Percentiles rank a stretch among this genome's conserved stretches.
Conservation (phyloP, 805 yeast species). For the Wickerhamomyces bisporus region DNA sequence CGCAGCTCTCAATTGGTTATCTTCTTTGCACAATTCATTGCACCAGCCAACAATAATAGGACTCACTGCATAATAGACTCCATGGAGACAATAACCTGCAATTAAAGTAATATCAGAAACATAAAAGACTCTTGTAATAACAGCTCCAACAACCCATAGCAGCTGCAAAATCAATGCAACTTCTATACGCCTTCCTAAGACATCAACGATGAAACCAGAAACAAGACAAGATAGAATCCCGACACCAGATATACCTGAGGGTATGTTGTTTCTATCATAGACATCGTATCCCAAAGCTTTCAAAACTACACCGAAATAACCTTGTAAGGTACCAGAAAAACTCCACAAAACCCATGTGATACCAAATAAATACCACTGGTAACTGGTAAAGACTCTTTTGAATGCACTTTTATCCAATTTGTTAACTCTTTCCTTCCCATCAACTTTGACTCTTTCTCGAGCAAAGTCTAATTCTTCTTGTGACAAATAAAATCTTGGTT, state of each 20-base stretch:
- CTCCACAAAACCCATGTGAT: constrained; percentile 13
- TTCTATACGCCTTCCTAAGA: constrained; percentile 15
- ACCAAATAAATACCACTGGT: constrained; percentile 19
- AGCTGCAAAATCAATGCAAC: constrained; percentile 4
- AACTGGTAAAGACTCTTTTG: constrained; percentile 15
- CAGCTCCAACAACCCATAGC: constrained; percentile 14
- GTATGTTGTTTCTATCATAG: constrained; percentile 21
- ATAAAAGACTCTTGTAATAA: constrained; percentile 12
- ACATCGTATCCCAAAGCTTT: constrained; percentile 18
- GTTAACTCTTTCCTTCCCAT: constrained; percentile 14
- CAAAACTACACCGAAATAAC: constrained; percentile 14
- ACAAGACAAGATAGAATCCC: constrained; percentile 14
- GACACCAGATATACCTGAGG: constrained; percentile 15
- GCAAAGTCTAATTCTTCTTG: constrained; percentile 15
- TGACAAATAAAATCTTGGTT: constrained; percentile 12
- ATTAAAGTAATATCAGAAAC: constrained; percentile 15
- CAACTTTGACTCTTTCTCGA: constrained; percentile 8
- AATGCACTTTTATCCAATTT: constrained; percentile 10
- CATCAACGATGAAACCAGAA: constrained; percentile 16
- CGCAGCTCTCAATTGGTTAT: constrained; percentile 20
- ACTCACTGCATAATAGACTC: constrained; percentile 14
- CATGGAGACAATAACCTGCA: constrained; percentile 13
- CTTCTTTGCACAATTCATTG: constrained; percentile 21
- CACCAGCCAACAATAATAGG: constrained; percentile 20
- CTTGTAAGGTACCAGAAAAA: constrained; percentile 7